phyloP scores from a whole-genome alignment of 225 moss, liverwort and hornwort species.

The Polytrichum commune region DNA sequence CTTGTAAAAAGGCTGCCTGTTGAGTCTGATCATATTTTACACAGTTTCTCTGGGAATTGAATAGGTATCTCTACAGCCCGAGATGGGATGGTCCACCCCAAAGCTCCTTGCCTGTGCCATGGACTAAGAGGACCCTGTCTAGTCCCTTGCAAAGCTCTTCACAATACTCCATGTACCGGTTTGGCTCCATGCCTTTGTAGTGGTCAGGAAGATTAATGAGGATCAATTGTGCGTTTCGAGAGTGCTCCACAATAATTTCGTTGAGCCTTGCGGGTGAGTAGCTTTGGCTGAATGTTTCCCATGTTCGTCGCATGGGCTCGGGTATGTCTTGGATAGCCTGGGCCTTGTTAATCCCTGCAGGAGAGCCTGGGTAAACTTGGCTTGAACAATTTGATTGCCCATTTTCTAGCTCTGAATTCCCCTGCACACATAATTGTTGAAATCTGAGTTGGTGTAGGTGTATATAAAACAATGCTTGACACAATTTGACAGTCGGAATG shows the following conservation, averaged over 20 bases:
- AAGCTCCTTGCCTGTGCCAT: slow-evolving; percentile 63
- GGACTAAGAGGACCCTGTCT: slow-evolving; percentile 49
- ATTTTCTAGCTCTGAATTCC: background rate
- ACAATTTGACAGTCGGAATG: too few relatives aligned
- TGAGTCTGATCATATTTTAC: too few relatives aligned
- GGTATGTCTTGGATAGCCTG: slow-evolving; percentile 14
- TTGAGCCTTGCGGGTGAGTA: slow-evolving; percentile 56
- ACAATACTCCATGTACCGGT: slow-evolving; percentile 61
- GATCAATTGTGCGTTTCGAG: slow-evolving; percentile 47
- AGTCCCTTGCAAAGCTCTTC: slow-evolving; percentile 53
- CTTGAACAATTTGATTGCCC: slow-evolving; percentile 22
- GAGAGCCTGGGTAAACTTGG: slow-evolving; percentile 63
- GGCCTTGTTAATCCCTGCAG: slow-evolving; percentile 9
- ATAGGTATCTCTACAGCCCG: slow-evolving; percentile 4
- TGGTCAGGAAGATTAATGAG: slow-evolving; percentile 70
- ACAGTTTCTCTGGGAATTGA: too few relatives aligned
- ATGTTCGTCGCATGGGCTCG: slow-evolving; percentile 52
- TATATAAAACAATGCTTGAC: too few relatives aligned
- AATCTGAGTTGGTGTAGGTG: background rate
- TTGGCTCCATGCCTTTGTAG: slow-evolving; percentile 64
- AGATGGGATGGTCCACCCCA: slow-evolving; percentile 39
- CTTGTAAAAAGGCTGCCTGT: too few relatives aligned
- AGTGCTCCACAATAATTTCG: slow-evolving; percentile 48
- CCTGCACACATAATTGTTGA: slow-evolving; percentile 9
- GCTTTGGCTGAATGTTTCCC: slow-evolving; percentile 69